Evolutionary conservation across 2,329 filamentous ascomycete species (phyloP), one percentile per base, ranked within the genome.

Genomic region (Hypoxylon sp.): DNA sequence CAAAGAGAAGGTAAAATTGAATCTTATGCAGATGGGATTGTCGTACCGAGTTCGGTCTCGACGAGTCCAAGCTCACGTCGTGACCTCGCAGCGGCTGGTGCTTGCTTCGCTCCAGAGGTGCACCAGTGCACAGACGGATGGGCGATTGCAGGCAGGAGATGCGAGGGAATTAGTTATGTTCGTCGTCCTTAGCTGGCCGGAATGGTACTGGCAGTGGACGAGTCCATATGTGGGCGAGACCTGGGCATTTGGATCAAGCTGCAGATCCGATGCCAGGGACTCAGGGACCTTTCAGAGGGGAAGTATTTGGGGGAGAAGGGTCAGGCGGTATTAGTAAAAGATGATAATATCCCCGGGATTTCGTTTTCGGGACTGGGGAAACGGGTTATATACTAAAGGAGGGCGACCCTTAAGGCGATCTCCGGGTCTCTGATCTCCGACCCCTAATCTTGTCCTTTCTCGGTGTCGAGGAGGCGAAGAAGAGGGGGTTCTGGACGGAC

Each of bases 361-460:
- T 43, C 42, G 38, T 38, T 41, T 26, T 37, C 42, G 48, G 52
- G 41, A 18, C 24, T 41, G 37, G 20, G 18, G 33, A 35, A 21
- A 9, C 37, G 37, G 27, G 33, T 15, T 37, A 43, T 20, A 40
- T 52, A 49, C 46, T 40, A 41, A 52, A 55, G 53, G 33, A 50
- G 47, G 48, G 33, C 46, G 49, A 49, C 18, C 42, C 15, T 23
- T 37, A 45, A 15, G 10, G 48, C 35, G 45, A 43, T 51, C 18
- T 23, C 35, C 21, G 17, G n/a, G 35, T 48, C 46, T 29, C n/a
- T 58, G 41, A 18, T 15, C 24, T 40, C 27, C 46, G 50, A 55
- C 48, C 51, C 47, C 49, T 55, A 62, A 50, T 51, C 52, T 64
- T 64, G 56, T 35, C 60, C 65, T 55, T 64, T 62, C 63, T 67